Percentiles rank a stretch among this genome's conserved stretches.
Conservation (phyloP, 1,284 basidiomycete genomes). For the Puccinia novopanici region DNA sequence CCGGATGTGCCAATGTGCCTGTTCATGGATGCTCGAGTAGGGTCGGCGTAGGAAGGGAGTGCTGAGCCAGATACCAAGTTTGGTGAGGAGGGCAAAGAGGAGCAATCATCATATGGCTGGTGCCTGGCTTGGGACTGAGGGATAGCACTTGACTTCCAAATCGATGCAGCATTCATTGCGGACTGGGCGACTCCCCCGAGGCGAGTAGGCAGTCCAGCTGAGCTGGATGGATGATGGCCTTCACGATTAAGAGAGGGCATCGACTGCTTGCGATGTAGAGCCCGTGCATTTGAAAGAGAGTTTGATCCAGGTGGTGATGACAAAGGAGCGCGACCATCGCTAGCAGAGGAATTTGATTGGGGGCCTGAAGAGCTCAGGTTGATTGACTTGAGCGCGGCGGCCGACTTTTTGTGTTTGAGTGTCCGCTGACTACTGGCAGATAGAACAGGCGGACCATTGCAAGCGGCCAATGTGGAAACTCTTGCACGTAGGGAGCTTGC, state of each 20-base stretch:
- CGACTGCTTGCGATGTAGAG: slow-evolving; percentile 43
- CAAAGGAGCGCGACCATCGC: slow-evolving; percentile 7
- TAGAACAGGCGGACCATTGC: slow-evolving; percentile 22
- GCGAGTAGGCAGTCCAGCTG: not conserved
- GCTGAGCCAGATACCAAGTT: slow-evolving; percentile 11
- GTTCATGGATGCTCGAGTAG: slow-evolving; percentile 38
- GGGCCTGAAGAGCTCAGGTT: slow-evolving; percentile 18
- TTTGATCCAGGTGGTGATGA: slow-evolving; percentile 24
- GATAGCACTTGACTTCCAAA: slow-evolving; percentile 16
- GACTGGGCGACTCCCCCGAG: not conserved
- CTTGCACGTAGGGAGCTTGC: slow-evolving; percentile 19
- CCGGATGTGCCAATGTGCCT: slow-evolving; percentile 27
- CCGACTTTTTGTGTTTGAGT: slow-evolving; percentile 48
- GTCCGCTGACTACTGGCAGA: slow-evolving; percentile 23
- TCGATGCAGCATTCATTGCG: slow-evolving; percentile 19
- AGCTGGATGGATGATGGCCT: not conserved
- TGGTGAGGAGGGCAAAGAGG: slow-evolving; percentile 6
- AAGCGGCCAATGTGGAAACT: slow-evolving; percentile 14
- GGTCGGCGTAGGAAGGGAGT: slow-evolving; percentile 33
- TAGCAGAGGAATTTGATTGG: not conserved
- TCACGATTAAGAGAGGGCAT: slow-evolving; percentile 44
- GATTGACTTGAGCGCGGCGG: slow-evolving; percentile 31
- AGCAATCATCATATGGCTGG: slow-evolving; percentile 15
- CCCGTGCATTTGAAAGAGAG: slow-evolving; percentile 8
- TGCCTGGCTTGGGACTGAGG: slow-evolving; percentile 33